Evolutionary conservation across 2,329 filamentous ascomycete genomes (phyloP).

Genomic region (Pseudocercospora crystallina): DNA sequence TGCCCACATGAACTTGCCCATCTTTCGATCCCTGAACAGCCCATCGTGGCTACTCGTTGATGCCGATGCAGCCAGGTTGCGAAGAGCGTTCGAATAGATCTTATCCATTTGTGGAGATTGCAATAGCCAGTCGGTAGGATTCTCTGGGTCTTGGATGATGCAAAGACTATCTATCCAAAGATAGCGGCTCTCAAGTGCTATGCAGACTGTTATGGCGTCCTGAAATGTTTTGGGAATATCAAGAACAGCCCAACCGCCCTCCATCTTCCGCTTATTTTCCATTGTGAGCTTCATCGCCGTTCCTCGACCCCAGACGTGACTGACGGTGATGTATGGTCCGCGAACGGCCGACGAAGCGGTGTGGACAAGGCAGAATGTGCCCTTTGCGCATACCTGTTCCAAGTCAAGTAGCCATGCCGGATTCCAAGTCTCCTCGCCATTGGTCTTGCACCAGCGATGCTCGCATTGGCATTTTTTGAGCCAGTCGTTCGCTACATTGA

Average conservation of each 20-base stretch:
- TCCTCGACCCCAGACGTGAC: neutral
- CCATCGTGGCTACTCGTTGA: neutral
- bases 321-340: neutral
- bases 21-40: neutral
- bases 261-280: neutral
- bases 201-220: slow-evolving; percentile 2
- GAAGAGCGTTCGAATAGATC: neutral
- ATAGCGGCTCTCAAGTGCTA: neutral
- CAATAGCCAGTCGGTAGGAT: slow-evolving; percentile 4
- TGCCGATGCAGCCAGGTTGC: neutral
- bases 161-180: slow-evolving; percentile 16
- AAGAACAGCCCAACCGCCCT: neutral
- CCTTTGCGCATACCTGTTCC: no score
- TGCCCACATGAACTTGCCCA: no score
- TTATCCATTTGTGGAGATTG: neutral
- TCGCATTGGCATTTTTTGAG: no score
- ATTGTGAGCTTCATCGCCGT: neutral
- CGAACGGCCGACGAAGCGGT: no score
- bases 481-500: no score
- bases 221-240: slow-evolving; percentile 1
- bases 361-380: no score
- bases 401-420: no score
- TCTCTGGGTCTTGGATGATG: slow-evolving; percentile 15
- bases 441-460: no score
- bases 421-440: no score